Base-by-base conservation (phyloP, 495 filamentous ascomycete genomes). In the Aspergillus affinis region DNA sequence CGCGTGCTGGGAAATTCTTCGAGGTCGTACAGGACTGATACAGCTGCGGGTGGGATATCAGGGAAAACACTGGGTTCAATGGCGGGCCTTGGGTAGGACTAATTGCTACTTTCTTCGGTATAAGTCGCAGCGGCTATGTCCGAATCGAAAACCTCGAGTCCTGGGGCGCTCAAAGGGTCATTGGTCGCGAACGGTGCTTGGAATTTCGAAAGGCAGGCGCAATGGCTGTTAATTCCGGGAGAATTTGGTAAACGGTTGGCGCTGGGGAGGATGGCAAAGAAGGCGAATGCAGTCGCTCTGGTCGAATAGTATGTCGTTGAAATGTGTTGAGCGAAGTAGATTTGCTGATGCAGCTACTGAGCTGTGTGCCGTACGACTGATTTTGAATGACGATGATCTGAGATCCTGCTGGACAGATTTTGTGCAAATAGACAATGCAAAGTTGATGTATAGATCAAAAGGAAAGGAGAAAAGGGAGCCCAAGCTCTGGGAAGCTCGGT, bases 281-380 rank as follows among this genome's bases (percentile, higher is more conserved):
- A 29, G 47, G 23, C 27, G 36, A 32, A 19, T 55, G 45, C 41
- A 53, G 29, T 54, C 13, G 36, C 45, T 60, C 18, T 44, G 23
- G 52, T 54, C 23, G 46, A 44, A 21, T 17, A 26, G 23, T 26
- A 10, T 48, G 18, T 18, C 20, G 21, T 46, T 41, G 36, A 13
- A 55, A 44, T 20, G 18, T 4, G 12, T 10, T 10, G 36, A 10
- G 36, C 36, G 36, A 41, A 41, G 36, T 10, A 41, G 36, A 20
- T 45, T 19, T 53, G 54, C 23, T 48, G 26, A 29, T 50, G 57
- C 54, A 59, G 60, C 64, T 66, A 61, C 55, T 57, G 57, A 53
- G 36, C 12, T 26, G 59, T 30, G 44, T 13, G 56, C 30, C 55
- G 61, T 58, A 61, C 55, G 58, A 54, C 57, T 54, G 54, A 48